Evolutionary conservation across 257 asterid genomes (phyloP).

Genomic region (Fraxinus excelsior): DNA sequence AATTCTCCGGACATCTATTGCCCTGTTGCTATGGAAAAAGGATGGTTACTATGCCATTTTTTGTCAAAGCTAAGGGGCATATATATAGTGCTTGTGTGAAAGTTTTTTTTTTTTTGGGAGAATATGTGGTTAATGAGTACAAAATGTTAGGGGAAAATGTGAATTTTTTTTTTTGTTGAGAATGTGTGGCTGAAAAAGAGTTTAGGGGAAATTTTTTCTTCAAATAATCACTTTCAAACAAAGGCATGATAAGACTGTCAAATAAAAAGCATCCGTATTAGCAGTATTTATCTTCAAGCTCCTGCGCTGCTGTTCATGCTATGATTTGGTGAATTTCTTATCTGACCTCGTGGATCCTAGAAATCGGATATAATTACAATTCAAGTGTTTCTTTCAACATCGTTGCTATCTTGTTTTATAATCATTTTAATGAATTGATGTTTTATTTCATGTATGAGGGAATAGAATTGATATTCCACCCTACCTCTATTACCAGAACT

Average conservation of each 20-base stretch:
- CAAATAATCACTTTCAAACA: too few species aligned
- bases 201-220: too few species aligned
- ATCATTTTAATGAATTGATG: background rate
- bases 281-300: background rate
- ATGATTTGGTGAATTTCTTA: background rate
- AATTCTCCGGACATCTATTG: conserved; percentile 34
- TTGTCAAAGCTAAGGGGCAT: background rate
- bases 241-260: background rate
- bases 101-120: too few species aligned
- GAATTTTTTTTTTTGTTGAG: too few species aligned
- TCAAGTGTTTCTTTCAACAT: background rate
- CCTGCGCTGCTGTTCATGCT: background rate
- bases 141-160: too few species aligned
- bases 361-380: background rate
- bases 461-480: background rate
- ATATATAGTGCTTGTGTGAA: background rate
- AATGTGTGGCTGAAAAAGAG: too few species aligned
- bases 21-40: background rate
- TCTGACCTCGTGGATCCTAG: background rate
- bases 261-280: background rate
- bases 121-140: too few species aligned
- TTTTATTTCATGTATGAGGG: background rate
- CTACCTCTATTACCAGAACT: background rate
- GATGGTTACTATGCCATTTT: background rate
- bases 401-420: background rate